Percentiles rank a stretch among this genome's conserved stretches.
These are phyloP conservation scores for Coniochaeta sp. DNA, from an alignment of 2,329 filamentous ascomycete species.

Conservation along the genomic window DNA sequence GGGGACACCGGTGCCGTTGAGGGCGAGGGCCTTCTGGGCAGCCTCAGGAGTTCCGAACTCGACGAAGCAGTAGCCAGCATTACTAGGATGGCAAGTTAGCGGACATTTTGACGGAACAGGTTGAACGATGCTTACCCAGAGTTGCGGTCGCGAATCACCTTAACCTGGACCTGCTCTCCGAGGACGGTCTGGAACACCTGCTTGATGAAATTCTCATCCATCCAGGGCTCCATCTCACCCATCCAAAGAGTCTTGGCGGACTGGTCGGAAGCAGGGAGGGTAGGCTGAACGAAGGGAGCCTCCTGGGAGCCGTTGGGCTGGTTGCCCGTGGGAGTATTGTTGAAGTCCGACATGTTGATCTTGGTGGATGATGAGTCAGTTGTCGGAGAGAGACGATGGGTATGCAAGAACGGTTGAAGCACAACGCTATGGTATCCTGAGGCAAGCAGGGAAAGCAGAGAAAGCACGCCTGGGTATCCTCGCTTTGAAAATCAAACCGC, in stretches of 20 bases:
- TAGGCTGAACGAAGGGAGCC: slow-evolving; percentile 12
- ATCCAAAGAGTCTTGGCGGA: slow-evolving; percentile 63
- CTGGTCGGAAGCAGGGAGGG: slow-evolving; percentile 27
- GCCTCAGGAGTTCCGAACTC: slow-evolving; percentile 80
- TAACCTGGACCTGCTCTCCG: slow-evolving; percentile 93
- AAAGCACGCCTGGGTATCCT: too few species aligned
- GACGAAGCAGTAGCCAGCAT: slow-evolving; percentile 98
- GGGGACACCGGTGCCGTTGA: slow-evolving; percentile 85
- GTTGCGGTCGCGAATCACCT: slow-evolving; percentile 99
- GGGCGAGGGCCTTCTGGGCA: slow-evolving; percentile 80
- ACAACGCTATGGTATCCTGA: background rate
- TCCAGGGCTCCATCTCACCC: slow-evolving; percentile 98
- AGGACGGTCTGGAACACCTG: slow-evolving; percentile 83
- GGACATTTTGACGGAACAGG: slow-evolving; percentile 7
- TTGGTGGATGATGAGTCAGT: slow-evolving; percentile 10
- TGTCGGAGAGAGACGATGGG: background rate
- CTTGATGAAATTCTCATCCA: slow-evolving; percentile 98
- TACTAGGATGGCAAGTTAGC: slow-evolving; percentile 45
- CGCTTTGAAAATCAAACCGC: too few species aligned
- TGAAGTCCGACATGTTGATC: slow-evolving; percentile 17
- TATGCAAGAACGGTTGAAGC: background rate
- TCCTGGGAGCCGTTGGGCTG: slow-evolving; percentile 21
- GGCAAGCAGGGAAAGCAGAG: too few species aligned
- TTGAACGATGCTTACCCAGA: slow-evolving; percentile 62
- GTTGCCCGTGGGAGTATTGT: slow-evolving; percentile 8